A percentile compares a stretch with the other conserved stretches of the same genome.
Conservation (phyloP, 805 yeast genomes). For the Naumovozyma dairenensis region DNA sequence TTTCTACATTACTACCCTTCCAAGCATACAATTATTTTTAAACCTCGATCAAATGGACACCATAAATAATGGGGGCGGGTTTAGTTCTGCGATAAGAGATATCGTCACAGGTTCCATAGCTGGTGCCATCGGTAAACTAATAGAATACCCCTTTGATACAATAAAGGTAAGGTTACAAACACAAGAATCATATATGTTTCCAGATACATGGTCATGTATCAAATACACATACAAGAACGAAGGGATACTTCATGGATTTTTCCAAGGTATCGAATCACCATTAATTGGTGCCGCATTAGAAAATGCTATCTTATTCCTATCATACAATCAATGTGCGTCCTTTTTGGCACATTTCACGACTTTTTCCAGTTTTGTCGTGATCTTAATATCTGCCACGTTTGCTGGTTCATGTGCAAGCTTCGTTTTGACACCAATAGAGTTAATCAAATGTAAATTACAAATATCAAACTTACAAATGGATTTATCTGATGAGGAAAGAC, state of each 20-base stretch:
- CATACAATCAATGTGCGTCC: constrained; percentile 44
- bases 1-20: no score
- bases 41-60: no score
- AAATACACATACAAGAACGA: constrained; percentile 51
- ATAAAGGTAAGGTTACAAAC: constrained; percentile 79
- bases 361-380: constrained; percentile 32
- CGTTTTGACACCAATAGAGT: constrained; percentile 80
- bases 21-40: no score
- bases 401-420: constrained; percentile 78
- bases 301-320: constrained; percentile 66
- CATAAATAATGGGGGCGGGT: no score
- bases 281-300: constrained; percentile 86
- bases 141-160: constrained; percentile 91
- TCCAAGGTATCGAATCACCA: constrained; percentile 71
- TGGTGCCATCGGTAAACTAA: constrained; percentile 73
- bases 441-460: constrained; percentile 81
- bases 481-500: constrained; percentile 15
- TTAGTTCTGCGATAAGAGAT: constrained; percentile 24
- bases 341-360: constrained; percentile 22
- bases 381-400: constrained; percentile 63
- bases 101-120: constrained; percentile 37
- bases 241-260: constrained; percentile 64
- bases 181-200: constrained; percentile 49
- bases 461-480: constrained; percentile 35
- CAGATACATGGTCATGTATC: constrained; percentile 59